These are phyloP conservation scores for Fusarium tupiense DNA, from an alignment of 2,329 filamentous ascomycete species.

Conservation along the genomic window DNA sequence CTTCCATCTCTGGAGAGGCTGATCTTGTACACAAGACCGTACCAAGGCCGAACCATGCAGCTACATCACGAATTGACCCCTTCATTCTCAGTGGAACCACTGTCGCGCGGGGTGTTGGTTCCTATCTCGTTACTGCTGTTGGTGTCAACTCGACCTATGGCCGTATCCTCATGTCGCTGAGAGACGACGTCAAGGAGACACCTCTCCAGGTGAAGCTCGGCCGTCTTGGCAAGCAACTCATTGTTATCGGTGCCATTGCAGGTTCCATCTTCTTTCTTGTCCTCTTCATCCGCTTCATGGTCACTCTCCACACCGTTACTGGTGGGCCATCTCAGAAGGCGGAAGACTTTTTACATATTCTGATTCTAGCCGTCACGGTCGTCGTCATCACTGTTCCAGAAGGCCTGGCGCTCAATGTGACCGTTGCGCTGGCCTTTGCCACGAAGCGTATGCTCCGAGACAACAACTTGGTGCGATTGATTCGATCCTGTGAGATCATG, in stretches of 20 bases:
- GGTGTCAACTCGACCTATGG: conserved; percentile 80
- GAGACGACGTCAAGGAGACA: conserved; percentile 80
- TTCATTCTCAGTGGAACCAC: conserved; percentile 85
- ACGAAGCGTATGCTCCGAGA: conserved; percentile 71
- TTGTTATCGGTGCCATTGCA: conserved; percentile 53
- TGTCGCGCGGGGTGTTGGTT: conserved; percentile 78
- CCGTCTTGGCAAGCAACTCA: conserved; percentile 79
- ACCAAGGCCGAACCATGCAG: conserved; percentile 67
- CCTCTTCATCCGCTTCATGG: conserved; percentile 53
- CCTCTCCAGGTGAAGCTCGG: conserved; percentile 83
- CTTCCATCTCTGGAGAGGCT: conserved; percentile 80
- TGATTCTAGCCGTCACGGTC: conserved; percentile 67
- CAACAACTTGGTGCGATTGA: conserved; percentile 68
- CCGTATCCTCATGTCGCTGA: conserved; percentile 80
- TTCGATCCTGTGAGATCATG: conserved; percentile 71
- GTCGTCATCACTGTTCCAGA: conserved; percentile 70
- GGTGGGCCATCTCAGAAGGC: conserved; percentile 60
- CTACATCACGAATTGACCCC: conserved; percentile 67
- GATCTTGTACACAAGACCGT: conserved; percentile 74
- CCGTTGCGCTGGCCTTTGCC: conserved; percentile 69
- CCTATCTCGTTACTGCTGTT: conserved; percentile 78
- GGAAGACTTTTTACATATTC: conserved; percentile 66
- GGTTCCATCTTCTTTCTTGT: conserved; percentile 55
- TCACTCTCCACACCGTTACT: conserved; percentile 47
- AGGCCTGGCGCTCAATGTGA: conserved; percentile 68